Evolutionary conservation across 2,329 filamentous ascomycete genomes (phyloP), one percentile per base, ranked within the genome.

Genomic region (Didymella pinodella): DNA sequence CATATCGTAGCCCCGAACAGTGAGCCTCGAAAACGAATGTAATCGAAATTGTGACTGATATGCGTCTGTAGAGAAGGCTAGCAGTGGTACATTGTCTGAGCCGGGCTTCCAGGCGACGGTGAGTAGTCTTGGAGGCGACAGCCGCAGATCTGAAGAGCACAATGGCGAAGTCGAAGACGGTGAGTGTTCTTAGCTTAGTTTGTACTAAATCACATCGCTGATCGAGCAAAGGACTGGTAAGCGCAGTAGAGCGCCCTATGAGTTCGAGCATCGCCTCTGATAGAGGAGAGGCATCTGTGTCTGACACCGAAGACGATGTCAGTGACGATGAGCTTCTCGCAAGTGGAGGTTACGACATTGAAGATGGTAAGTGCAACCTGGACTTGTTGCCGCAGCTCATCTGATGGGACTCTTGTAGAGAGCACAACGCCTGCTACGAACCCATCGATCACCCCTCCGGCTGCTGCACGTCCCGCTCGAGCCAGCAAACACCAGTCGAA

Each of bases 121-220:
- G 25, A n/a, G 22, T 12, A 49, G 5, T 12, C 18, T 40, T 11
- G 31, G 40, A 3, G 41, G 47, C 16, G n/a, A 1, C 12, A n/a
- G 4, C 2, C 31, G 40, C 1, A 22, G 28, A 20, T 16, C 18
- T 4, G 25, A 20, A 2, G 43, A 18, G 8, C n/a, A 47, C 8
- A n/a, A 43, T 18, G 48, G 20, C 5, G 28, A 47, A 8, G 43
- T 7, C 20, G 48, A 48, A 48, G 20, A 48, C 7, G 54, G 54
- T 52, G 12, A 34, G 34, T 32, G 8, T n/a, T 10, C 12, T 16
- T 54, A 47, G 18, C 25, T 14, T 32, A 40, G 20, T 14, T n/a
- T 47, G 8, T 44, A 20, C 7, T 7, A n/a, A 31, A 32, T 54
- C 12, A 29, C 26, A 20, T 3, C 18, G 51, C 32, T 48, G 12